Base-by-base conservation (phyloP, 2,329 filamentous ascomycete genomes). In the Parasarocladium wereldwijsianum region DNA sequence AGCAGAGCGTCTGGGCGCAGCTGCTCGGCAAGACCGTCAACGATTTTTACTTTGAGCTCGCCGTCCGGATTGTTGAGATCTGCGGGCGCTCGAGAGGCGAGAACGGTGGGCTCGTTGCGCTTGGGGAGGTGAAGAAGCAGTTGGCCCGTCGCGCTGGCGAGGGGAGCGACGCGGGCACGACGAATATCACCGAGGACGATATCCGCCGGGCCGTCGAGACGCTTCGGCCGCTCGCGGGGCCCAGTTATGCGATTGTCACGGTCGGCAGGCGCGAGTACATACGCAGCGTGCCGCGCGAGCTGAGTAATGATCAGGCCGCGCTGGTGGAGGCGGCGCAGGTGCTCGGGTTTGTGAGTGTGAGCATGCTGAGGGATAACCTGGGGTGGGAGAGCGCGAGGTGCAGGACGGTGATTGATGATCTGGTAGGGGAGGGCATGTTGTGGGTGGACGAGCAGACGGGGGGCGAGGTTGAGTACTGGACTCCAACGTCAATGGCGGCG, bases 21-120 rank as follows among this genome's bases (percentile, higher is more conserved):
- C 71, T 96, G 38, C 66, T 96, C 13, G 90, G 90, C 17, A 73
- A 80, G 35, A 85, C 76, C 43, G 86, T 98, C 42, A 93, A 94
- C 50, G 90, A 98, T 53, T 98, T 98, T 50, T 98, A 96, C 58
- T 96, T 96, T 53, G 87, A 93, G 60, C 72, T 98, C 26, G 90
- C 85, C 2, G 87, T 96, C n/a, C 70, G 83, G 29, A 81, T 96
- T 1, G 90, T 98, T 5, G 87, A 96, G 53, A 74, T 94, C 6
- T 98, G 90, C 49, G 67, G 84, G 5, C 73, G 77, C 31, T 94
- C 85, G 25, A 66, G 90, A 31, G 72, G 70, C 4, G 87, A 94
- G 55, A 98, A 98, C 50, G 90, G 90, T 6, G 90, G 90, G 0
- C 61, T 98, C 44, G 83, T 98, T 31, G 81, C 81, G 8, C 68